Conservation (phyloP, 1,284 basidiomycete species). For the Tilletia caries region DNA sequence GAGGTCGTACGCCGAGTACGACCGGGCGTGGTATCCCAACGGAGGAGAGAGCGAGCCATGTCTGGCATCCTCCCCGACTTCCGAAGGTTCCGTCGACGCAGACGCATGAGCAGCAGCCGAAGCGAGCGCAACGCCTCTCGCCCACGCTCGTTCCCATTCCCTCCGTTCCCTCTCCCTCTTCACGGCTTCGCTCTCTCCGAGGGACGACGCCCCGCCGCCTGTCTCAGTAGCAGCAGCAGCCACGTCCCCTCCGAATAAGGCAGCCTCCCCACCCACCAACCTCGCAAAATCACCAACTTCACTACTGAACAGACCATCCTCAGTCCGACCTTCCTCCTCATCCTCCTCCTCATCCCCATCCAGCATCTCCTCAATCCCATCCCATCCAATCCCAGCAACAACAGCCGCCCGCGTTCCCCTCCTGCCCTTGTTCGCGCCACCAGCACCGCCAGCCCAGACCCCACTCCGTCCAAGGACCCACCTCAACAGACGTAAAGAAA, state of each 20-base stretch:
- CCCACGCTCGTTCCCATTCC: conserved; percentile 9
- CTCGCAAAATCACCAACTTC: no score
- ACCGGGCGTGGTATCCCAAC: background rate
- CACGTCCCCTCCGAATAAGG: no score
- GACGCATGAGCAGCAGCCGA: no score
- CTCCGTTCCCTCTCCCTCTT: background rate
- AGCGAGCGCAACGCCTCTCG: background rate
- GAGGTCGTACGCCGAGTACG: conserved; percentile 6
- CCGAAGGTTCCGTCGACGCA: no score
- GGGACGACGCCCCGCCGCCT: background rate
- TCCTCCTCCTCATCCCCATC: background rate
- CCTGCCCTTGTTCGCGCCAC: background rate
- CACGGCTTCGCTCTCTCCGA: background rate
- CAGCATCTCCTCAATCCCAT: background rate
- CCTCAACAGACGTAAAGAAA: background rate
- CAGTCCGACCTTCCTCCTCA: background rate
- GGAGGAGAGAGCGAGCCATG: background rate
- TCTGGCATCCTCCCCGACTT: background rate
- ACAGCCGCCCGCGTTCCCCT: background rate
- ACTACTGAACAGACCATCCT: no score
- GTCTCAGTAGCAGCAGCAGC: background rate
- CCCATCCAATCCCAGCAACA: conserved; percentile 1
- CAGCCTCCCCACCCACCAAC: no score
- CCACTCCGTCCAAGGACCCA: background rate
- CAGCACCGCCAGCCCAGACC: background rate